Conservation (phyloP, 805 yeast genomes). For the Lipomyces spencermartinsiae region DNA sequence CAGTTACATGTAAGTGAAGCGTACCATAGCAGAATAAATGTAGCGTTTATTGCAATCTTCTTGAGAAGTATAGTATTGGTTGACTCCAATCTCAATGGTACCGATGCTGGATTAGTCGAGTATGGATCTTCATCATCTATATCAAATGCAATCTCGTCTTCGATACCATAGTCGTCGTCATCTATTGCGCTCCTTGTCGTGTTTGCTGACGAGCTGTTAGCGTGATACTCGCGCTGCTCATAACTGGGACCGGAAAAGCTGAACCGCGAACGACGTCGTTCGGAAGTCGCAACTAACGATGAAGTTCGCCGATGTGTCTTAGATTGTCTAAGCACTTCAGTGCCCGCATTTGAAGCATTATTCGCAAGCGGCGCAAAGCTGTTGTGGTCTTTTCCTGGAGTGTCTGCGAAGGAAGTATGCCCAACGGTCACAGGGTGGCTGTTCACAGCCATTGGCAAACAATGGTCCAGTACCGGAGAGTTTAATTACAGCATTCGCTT, state of each 20-base stretch:
- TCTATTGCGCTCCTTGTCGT: not conserved
- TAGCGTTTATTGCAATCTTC: conserved; percentile 25
- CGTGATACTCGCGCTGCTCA: conserved; percentile 2
- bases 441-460: not conserved
- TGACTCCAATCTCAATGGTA: conserved; percentile 1
- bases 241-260: not conserved
- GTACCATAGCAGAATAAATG: conserved; percentile 36
- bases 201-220: not conserved
- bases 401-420: not conserved
- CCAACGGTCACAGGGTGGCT: not conserved
- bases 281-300: conserved; percentile 9
- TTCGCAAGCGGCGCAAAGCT: not conserved
- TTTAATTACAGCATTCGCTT: not conserved
- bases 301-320: conserved; percentile 30
- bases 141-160: conserved; percentile 33
- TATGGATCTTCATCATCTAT: conserved; percentile 35
- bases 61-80: conserved; percentile 25
- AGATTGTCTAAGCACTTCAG: not conserved
- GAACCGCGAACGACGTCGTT: conserved; percentile 11
- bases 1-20: not conserved
- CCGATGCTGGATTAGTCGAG: conserved; percentile 20
- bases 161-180: conserved; percentile 19
- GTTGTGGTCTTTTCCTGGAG: not conserved
- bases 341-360: not conserved
- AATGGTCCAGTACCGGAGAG: not conserved